These are phyloP conservation scores for Stephania japonica DNA, from an alignment of 164 flowering plant genomes.

Conservation along the genomic window DNA sequence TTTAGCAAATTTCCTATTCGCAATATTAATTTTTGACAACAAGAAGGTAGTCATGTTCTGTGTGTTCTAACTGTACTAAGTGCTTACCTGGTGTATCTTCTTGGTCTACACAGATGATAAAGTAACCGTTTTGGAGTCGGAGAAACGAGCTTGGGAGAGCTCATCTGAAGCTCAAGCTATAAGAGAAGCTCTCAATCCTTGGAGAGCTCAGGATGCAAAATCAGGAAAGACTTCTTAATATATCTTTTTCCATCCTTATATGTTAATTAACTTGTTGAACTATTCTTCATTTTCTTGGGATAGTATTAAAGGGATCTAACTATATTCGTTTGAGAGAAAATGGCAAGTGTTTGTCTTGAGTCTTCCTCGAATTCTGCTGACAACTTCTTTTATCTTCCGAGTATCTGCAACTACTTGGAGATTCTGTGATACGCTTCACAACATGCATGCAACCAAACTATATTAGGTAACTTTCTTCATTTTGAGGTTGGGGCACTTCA, in stretches of 20 bases:
- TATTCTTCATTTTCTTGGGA: neutral
- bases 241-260: neutral
- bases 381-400: too few species aligned
- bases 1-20: neutral
- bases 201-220: constrained; percentile 56
- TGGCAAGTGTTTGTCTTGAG: too few species aligned
- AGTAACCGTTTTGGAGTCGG: constrained; percentile 85
- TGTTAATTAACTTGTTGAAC: neutral
- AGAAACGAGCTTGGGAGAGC: constrained; percentile 82
- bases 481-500: too few species aligned
- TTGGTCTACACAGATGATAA: constrained; percentile 60
- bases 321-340: too few species aligned
- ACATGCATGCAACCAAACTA: too few species aligned
- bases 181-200: constrained; percentile 86
- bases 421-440: too few species aligned
- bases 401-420: too few species aligned
- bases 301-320: neutral
- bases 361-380: too few species aligned
- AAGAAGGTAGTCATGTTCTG: too few species aligned
- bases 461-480: too few species aligned
- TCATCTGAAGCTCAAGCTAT: constrained; percentile 79
- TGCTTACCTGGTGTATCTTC: constrained; percentile 6
- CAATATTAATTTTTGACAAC: neutral
- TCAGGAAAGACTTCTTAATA: constrained; percentile 31
- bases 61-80: neutral